Evolutionary conservation across 139 green algal genomes (phyloP), one percentile per base, ranked within the genome.

Genomic region (Gonium pectorale): DNA sequence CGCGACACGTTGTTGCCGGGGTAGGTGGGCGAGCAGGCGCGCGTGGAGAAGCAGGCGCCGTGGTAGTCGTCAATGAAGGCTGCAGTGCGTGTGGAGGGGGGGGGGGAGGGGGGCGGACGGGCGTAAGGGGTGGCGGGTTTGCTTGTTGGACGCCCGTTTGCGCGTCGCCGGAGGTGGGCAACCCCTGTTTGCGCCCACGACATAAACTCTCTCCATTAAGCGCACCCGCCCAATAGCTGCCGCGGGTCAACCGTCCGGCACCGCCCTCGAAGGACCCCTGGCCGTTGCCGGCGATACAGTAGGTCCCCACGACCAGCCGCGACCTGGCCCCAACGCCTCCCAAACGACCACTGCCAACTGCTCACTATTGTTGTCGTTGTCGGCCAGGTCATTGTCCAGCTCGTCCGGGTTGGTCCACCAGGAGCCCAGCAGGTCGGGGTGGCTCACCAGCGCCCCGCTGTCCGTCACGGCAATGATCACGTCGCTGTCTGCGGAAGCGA

Each of bases 401-500:
- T 96, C 94, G 8, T 38, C 72, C 2, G 71, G 71, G 71, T 96
- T 96, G 41, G 68, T 85, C 91, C 94, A 94, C 15, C 94, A 80
- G 70, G 92, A 93, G 33, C 24, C 43, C 15, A 37, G 59, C 19
- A 97, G 86, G 82, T 96, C 93, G 15, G 86, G 85, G 80, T 97
- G 94, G 15, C 66, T 86, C 46, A 90, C 68, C 24, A 95, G 79
- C 7, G 94, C 83, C 19, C 94, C 94, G 26, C 88, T 94, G 83
- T 96, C 94, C 17, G 95, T 91, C 27, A 97, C 85, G 43, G 93
- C 95, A 29, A 97, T 93, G n/a, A 94, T 80, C 27, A 96, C 85
- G 17, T 84, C 78, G 24, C 44, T 63, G 5, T 38, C 75, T 82
- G 60, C 2, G 52, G 24, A 8, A 52, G 37, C 26, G 54, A 40